Conservation (phyloP, 495 filamentous ascomycete species). For the Xylaria intraflava region DNA sequence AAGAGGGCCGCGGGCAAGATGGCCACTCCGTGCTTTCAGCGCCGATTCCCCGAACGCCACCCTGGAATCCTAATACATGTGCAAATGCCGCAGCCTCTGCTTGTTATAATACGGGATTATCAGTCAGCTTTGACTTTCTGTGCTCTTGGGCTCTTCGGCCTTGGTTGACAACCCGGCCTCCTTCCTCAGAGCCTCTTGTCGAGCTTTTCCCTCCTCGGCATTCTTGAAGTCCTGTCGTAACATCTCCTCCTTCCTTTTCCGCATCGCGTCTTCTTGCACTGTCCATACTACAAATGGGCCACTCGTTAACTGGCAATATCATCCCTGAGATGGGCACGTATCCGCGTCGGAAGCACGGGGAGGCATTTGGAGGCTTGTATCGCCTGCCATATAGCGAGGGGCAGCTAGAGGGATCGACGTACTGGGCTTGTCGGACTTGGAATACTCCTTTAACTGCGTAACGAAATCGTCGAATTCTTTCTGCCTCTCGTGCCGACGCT, state of each 20-base stretch:
- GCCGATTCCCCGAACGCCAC: background rate
- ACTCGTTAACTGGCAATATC: constrained; percentile 1
- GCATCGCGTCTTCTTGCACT: constrained; percentile 60
- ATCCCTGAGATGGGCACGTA: background rate
- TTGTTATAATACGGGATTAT: constrained; percentile 2
- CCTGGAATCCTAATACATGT: background rate
- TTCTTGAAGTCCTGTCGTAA: constrained; percentile 46
- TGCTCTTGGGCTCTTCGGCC: background rate
- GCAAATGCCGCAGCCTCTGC: background rate
- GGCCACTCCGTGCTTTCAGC: background rate
- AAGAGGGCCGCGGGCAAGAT: background rate
- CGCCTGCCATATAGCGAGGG: too few species aligned
- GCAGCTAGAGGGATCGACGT: constrained; percentile 8
- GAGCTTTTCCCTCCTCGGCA: constrained; percentile 53
- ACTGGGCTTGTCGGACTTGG: constrained; percentile 82
- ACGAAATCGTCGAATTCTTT: constrained; percentile 89
- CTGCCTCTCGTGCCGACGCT: constrained; percentile 62
- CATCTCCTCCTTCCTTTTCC: constrained; percentile 45
- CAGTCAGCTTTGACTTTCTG: constrained; percentile 3
- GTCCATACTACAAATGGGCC: constrained; percentile 52
- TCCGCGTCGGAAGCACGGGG: too few species aligned
- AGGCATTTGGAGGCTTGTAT: too few species aligned
- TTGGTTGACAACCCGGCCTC: constrained; percentile 31
- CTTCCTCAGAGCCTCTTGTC: constrained; percentile 54
- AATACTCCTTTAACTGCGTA: constrained; percentile 72